Conservation (phyloP, 2,329 filamentous ascomycete genomes). For the Neospermospora avenae region DNA sequence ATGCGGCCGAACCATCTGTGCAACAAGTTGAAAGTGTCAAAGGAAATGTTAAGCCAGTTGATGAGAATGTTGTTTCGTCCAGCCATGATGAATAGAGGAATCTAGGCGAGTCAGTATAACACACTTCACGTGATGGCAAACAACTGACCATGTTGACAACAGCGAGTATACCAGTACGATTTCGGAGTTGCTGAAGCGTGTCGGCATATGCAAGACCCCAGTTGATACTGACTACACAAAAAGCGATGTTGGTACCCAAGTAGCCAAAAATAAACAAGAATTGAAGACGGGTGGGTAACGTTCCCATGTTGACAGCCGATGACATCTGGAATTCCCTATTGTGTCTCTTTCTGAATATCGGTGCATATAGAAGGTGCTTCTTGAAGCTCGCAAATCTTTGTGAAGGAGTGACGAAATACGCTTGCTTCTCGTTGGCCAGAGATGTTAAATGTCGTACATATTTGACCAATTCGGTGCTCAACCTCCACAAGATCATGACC, state of each 20-base stretch:
- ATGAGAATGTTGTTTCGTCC: slow-evolving; percentile 79
- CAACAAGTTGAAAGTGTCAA: slow-evolving; percentile 79
- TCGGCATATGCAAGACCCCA: slow-evolving; percentile 47
- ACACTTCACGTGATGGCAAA: slow-evolving; percentile 10
- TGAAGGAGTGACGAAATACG: slow-evolving; percentile 67
- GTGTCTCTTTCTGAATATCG: slow-evolving; percentile 70
- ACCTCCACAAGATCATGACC: slow-evolving; percentile 64
- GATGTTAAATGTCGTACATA: slow-evolving; percentile 73
- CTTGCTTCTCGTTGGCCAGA: slow-evolving; percentile 74
- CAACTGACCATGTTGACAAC: slow-evolving; percentile 68
- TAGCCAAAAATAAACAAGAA: slow-evolving; percentile 66
- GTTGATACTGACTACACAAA: slow-evolving; percentile 66
- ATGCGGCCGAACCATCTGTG: slow-evolving; percentile 80
- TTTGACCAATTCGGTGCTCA: slow-evolving; percentile 55
- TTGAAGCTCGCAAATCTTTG: slow-evolving; percentile 57
- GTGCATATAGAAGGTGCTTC: slow-evolving; percentile 65
- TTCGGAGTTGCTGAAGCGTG: slow-evolving; percentile 53
- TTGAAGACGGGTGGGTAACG: slow-evolving; percentile 76
- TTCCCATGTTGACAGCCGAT: slow-evolving; percentile 67
- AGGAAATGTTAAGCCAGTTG: slow-evolving; percentile 66
- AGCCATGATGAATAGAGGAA: slow-evolving; percentile 70
- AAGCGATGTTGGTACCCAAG: slow-evolving; percentile 70
- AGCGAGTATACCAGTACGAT: slow-evolving; percentile 66
- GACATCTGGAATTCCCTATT: slow-evolving; percentile 71
- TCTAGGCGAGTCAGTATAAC: slow-evolving; percentile 32